Percentiles rank a stretch among this genome's conserved stretches.
Evolutionary conservation across 208 protist species (phyloP).

Genomic region (Balamuthia mandrillaris): DNA sequence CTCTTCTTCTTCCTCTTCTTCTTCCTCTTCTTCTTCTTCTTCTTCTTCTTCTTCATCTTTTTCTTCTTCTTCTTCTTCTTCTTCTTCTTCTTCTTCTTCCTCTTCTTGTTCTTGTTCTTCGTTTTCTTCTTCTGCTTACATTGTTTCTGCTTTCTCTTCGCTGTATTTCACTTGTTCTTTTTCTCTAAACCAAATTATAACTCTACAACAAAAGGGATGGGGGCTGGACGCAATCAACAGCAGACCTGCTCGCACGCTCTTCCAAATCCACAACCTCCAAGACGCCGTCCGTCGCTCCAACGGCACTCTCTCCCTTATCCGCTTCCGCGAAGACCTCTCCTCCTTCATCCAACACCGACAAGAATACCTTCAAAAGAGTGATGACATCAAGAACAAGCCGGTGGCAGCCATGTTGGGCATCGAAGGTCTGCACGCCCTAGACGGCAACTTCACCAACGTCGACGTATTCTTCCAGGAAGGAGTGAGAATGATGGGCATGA

Average conservation of each 20-base stretch:
- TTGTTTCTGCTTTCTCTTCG: no score
- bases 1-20: no score
- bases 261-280: constrained; percentile 13
- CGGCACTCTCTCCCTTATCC: neutral
- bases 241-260: constrained; percentile 16
- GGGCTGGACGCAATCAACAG: neutral
- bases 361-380: neutral
- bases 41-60: no score
- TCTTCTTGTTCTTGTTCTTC: no score
- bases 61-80: no score
- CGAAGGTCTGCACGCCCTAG: constrained; percentile 17
- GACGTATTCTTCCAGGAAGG: constrained; percentile 38
- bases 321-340: neutral
- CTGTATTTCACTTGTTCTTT: neutral
- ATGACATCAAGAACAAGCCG: neutral
- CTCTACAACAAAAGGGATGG: neutral
- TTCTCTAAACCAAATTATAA: neutral
- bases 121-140: no score
- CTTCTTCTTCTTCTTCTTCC: no score
- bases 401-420: constrained; percentile 23
- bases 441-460: constrained; percentile 34
- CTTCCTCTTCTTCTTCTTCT: no score
- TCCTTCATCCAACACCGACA: neutral
- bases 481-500: constrained; percentile 36
- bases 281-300: neutral